Base-by-base conservation (phyloP, 768 basidiomycete genomes). In the Auriscalpium vulgare region DNA sequence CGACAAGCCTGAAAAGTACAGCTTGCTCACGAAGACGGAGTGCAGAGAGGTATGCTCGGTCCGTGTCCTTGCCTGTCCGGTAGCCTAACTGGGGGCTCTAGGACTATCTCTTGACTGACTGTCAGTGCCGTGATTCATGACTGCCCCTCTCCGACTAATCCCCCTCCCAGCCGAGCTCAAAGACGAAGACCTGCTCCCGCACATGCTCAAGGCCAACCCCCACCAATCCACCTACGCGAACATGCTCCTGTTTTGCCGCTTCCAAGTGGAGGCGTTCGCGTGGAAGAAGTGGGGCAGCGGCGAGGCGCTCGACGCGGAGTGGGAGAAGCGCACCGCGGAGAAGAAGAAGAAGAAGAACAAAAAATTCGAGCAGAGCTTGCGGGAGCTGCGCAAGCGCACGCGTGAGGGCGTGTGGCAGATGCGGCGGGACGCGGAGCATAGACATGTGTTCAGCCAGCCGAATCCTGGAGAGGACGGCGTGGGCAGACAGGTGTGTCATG, bases 231-330 rank as follows among this genome's bases (percentile, higher is more conserved):
- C 91, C 0, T 98, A 90, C 67, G 89, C 90, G 37, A 99, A 98
- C 75, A 98, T 98, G 97, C 98, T 98, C 97, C 78, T 99, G 19
- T 98, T 89, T 72, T 77, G 97, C 5, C 84, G 97, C 37, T 87
- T 76, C 65, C 95, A 98, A 69, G 91, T 97, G 2, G 97, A 99
- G 69, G 90, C 86, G 47, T 97, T 95, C 70, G 95, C 97, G 5
- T 97, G 87, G 88, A 86, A 90, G 67, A 99, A 99, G 71, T 99
- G 97, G 97, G 95, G 93, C 0, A 90, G 92, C 1, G 79, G 91
- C 9, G 94, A 97, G 68, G 91, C 83, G 10, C 70, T 99, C 49
- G 95, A 98, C 65, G 79, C 78, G 7, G 95, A 97, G 66, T 98
- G 85, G 69, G 86, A 89, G 62, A 77, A 78, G 37, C 79, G 95